phyloP scores from a whole-genome alignment of 176 grass and related monocot genomes.

The Eleusine coracana region DNA sequence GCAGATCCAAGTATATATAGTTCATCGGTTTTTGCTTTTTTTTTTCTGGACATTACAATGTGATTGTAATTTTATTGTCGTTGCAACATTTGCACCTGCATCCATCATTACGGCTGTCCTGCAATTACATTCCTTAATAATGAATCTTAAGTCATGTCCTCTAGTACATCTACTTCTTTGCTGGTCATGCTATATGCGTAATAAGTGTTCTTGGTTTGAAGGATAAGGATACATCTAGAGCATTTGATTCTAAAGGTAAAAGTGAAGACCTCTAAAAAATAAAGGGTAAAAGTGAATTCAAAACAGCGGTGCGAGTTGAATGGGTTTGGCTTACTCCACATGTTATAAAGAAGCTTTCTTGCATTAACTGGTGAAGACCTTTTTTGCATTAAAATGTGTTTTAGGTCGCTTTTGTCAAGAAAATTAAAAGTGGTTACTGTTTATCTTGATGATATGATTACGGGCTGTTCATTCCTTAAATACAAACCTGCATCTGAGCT shows the following conservation, averaged over 20 bases:
- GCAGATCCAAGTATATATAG: background rate
- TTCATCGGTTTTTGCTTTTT: background rate
- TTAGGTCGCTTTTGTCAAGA: no score
- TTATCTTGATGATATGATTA: background rate
- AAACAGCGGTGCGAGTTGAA: no score
- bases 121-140: background rate
- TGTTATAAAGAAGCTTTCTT: background rate
- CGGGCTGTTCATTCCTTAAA: background rate
- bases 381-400: no score
- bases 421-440: background rate
- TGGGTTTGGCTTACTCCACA: no score
- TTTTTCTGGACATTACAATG: background rate
- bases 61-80: background rate
- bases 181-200: background rate
- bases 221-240: background rate
- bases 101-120: background rate
- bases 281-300: no score
- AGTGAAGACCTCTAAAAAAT: no score
- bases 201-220: background rate
- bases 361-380: no score
- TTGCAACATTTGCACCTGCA: background rate
- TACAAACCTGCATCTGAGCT: conserved; percentile 1
- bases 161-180: background rate
- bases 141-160: background rate
- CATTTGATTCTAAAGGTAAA: no score